These are phyloP conservation scores for Dichotomopilus funicola DNA, from an alignment of 2,329 filamentous ascomycete species.

Conservation along the genomic window DNA sequence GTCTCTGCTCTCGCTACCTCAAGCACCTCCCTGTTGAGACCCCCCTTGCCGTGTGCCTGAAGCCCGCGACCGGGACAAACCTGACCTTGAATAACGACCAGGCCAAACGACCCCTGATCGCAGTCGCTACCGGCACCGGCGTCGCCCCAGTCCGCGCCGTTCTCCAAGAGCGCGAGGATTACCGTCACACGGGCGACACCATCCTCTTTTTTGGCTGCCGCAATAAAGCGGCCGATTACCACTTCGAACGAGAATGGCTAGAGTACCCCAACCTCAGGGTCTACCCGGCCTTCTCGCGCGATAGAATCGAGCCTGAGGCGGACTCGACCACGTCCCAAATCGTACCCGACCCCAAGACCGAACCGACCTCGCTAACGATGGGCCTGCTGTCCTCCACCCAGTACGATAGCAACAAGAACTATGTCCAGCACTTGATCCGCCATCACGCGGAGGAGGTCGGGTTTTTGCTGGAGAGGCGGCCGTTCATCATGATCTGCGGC, in stretches of 20 bases:
- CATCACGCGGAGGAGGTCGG: constrained; percentile 35
- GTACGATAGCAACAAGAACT: constrained; percentile 39
- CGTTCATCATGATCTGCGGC: constrained; percentile 49
- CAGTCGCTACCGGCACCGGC: constrained; percentile 80
- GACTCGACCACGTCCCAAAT: neutral
- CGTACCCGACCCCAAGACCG: neutral
- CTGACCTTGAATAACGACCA: constrained; percentile 35
- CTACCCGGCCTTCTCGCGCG: constrained; percentile 44
- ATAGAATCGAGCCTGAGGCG: constrained; percentile 24
- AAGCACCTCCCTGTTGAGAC: constrained; percentile 54
- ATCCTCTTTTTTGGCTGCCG: constrained; percentile 81
- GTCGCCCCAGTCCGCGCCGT: constrained; percentile 78
- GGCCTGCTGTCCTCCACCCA: constrained; percentile 1
- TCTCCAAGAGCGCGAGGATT: constrained; percentile 60
- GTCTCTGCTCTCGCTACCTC: constrained; percentile 86
- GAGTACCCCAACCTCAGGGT: constrained; percentile 27
- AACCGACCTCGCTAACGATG: neutral
- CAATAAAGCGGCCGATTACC: constrained; percentile 68
- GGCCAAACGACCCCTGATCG: constrained; percentile 54
- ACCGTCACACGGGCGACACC: constrained; percentile 33
- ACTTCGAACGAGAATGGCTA: constrained; percentile 73
- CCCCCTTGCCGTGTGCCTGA: constrained; percentile 53
- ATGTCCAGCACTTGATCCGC: constrained; percentile 50
- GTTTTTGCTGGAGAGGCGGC: constrained; percentile 32
- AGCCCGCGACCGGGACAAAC: constrained; percentile 41